phyloP scores from a whole-genome alignment of 2,329 filamentous ascomycete species.

The Neocatenulostroma microsporum region DNA sequence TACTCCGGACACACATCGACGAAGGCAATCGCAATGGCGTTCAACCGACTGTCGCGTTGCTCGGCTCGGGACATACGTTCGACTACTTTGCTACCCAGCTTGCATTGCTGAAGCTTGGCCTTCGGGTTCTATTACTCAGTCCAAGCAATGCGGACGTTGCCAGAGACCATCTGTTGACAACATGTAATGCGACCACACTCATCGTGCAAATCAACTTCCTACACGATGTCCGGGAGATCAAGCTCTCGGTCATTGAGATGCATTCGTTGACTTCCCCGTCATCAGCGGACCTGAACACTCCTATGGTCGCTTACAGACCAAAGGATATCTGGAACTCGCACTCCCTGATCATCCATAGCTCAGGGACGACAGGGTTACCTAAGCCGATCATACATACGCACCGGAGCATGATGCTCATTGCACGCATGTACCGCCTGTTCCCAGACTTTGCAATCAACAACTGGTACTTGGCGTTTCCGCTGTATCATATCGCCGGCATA shows the following conservation, averaged over 20 bases:
- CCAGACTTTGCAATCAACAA: slow-evolving; percentile 4
- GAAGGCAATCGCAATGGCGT: neutral
- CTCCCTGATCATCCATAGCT: slow-evolving; percentile 1
- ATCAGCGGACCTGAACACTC: neutral
- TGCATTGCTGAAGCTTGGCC: slow-evolving; percentile 1
- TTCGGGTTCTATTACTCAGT: slow-evolving; percentile 2
- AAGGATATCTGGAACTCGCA: slow-evolving; percentile 3
- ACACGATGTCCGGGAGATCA: neutral
- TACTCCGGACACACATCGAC: neutral
- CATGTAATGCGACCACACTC: neutral
- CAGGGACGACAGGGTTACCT: slow-evolving; percentile 3
- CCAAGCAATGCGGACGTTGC: slow-evolving; percentile 2
- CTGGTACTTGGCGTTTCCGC: slow-evolving; percentile 3
- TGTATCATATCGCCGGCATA: slow-evolving; percentile 4
- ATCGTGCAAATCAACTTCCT: neutral
- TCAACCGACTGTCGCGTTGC: slow-evolving; percentile 2
- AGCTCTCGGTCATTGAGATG: too few species aligned
- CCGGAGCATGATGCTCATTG: slow-evolving; percentile 5
- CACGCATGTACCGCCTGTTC: slow-evolving; percentile 4
- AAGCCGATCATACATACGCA: slow-evolving; percentile 6
- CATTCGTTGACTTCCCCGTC: neutral
- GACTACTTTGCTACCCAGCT: slow-evolving; percentile 2
- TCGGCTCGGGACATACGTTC: slow-evolving; percentile 1
- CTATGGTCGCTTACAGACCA: neutral
- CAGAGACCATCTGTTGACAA: neutral